Evolutionary conservation across 306 rosid species (phyloP).

Genomic region (Corylus heterophylla): DNA sequence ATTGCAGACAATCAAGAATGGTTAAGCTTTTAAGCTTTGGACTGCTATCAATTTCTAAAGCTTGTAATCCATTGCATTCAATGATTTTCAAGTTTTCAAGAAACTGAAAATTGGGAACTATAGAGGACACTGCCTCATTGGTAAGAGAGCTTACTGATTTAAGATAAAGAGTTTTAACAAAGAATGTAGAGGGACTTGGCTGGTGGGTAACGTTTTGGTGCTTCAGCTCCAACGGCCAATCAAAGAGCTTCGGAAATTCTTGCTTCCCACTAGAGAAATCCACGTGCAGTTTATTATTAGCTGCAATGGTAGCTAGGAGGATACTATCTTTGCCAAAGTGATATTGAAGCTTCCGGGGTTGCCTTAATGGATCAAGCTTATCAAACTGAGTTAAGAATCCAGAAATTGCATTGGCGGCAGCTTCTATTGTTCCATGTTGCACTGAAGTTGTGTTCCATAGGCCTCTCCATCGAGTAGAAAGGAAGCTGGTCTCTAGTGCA

Average conservation of each 20-base stretch:
- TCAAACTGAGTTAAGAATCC: constrained; percentile 41
- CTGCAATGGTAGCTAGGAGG: constrained; percentile 49
- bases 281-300: constrained; percentile 53
- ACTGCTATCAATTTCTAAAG: constrained; percentile 45
- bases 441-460: constrained; percentile 55
- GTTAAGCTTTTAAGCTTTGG: constrained; percentile 51
- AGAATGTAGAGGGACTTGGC: constrained; percentile 39
- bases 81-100: constrained; percentile 64
- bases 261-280: constrained; percentile 48
- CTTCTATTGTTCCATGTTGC: constrained; percentile 37
- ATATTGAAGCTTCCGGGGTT: constrained; percentile 57
- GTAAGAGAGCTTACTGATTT: constrained; percentile 55
- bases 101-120: constrained; percentile 46
- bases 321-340: constrained; percentile 38
- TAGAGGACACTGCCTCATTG: constrained; percentile 46
- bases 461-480: constrained; percentile 67
- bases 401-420: constrained; percentile 33
- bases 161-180: constrained; percentile 57
- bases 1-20: constrained; percentile 57
- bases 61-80: constrained; percentile 56
- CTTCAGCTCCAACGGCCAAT: constrained; percentile 37
- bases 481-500: constrained; percentile 56
- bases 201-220: constrained; percentile 23
- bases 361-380: constrained; percentile 49
- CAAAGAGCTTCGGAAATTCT: constrained; percentile 38